Base-by-base conservation (phyloP, 345 rosid species). In the Anastatica hierochuntica region DNA sequence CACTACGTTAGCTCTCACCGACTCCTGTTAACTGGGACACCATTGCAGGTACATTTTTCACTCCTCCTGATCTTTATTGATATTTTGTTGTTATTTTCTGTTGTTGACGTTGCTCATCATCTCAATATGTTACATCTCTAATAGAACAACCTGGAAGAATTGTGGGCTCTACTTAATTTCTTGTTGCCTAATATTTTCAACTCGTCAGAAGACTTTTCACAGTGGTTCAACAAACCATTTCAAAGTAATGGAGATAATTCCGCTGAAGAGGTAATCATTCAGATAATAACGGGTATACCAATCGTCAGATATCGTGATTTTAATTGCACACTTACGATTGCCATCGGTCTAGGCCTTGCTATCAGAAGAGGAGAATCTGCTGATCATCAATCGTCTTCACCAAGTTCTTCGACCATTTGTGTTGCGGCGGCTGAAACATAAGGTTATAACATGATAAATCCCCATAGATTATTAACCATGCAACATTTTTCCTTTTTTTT, bases 341-440 rank as follows among this genome's bases (percentile, higher is more conserved):
- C 60, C 30, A 23, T 67, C 51, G 57, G 27, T 65, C 44, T 30
- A 89, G 97, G 95, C 97, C 18, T 74, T 89, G 43, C 76, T 89
- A 39, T 89, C 97, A 8, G 97, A 89, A 77, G 95, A 89, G 72
- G 97, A 89, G 74, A 89, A 89, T 74, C 76, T 89, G 53, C 67
- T 89, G 79, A 78, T 89, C 40, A 88, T 85, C 49, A 88, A 88
- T 45, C 95, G 97, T 45, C 85, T 88, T 58, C 97, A 88, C 59
- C 97, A 89, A 81, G 97, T 89, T 67, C 94, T 89, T 63, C 76
- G 97, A 48, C 97, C 97, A 67, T 89, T 89, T 76, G 95, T 89
- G 31, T 82, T 88, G 43, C 86, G 97, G 36, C 74, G 97, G 66
- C 70, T 88, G 66, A 88, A 88, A 75, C 97, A 88, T 63, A 88